Base-by-base conservation (phyloP, 306 rosid genomes). In the Vicia faba region DNA sequence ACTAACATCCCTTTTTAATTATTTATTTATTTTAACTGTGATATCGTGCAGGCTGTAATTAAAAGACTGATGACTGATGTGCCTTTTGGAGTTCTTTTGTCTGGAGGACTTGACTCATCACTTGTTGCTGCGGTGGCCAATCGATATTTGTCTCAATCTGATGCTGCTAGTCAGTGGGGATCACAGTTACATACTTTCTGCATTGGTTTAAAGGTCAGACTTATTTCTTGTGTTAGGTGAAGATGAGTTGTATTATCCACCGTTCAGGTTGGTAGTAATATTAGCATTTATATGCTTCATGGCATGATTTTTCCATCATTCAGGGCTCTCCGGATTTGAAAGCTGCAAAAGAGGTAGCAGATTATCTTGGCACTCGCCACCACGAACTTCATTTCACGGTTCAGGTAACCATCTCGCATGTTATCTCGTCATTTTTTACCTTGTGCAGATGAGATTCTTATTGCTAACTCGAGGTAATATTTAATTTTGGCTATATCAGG, bases 31-130 rank as follows among this genome's bases (percentile, higher is more conserved):
- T 57, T 73, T 77, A 63, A 44, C 46, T 66, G 39, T 66, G 53
- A 79, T 68, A 56, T 79, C 68, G 66, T 62, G 75, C 81, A 93
- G 99, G 96, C 99, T 74, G 97, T 95, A 36, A 14, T 78, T 11
- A 95, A 95, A 85, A 90, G 99, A 84, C 89, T 95, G 76, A 95
- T 95, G 99, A 86, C 96, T 63, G 97, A 95, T 75, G 99, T 95
- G 49, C 99, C 99, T 50, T 93, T 95, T 33, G 99, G 99, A 57
- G 95, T 95, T 70, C 97, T 95, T 61, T 76, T 90, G 77, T 90
- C 97, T 0, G 99, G 99, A 69, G 99, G 99, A 50, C 68, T 95
- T 60, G 99, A 95, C 77, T 95, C 99, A 70, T 90, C 99, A 35
- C 96, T 95, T 62, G 99, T 95, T 71, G 99, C 99, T 56, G 85